A percentile compares a stretch with the other conserved stretches of the same genome.
Conservation (phyloP, 306 rosid species). For the Pyrus communis region DNA sequence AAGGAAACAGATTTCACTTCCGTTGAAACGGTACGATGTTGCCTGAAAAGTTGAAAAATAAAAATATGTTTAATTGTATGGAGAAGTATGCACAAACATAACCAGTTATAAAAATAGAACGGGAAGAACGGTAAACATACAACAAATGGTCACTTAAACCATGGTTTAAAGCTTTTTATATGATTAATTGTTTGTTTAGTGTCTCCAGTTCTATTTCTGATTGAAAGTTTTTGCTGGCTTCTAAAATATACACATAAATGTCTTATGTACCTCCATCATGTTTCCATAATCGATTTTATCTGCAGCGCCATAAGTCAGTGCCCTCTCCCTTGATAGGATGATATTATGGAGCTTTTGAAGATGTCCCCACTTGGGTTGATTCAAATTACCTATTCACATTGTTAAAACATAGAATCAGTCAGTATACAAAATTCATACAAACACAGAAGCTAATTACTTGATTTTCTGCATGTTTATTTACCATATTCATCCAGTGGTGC, state of each 20-base stretch:
- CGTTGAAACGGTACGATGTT: neutral
- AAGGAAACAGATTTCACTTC: slow-evolving; percentile 24
- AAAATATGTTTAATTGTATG: neutral
- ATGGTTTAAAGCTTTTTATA: too few species aligned
- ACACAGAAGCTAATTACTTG: neutral
- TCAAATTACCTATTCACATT: slow-evolving; percentile 13
- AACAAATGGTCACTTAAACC: too few species aligned
- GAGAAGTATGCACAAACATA: neutral
- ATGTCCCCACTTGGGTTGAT: slow-evolving; percentile 43
- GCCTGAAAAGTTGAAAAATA: neutral
- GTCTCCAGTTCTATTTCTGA: too few species aligned
- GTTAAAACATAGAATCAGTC: neutral
- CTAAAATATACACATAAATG: neutral
- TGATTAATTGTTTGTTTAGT: too few species aligned
- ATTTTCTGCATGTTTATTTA: neutral
- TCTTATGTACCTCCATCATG: neutral
- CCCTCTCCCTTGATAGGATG: slow-evolving; percentile 12
- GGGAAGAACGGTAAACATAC: too few species aligned
- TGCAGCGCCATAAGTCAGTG: slow-evolving; percentile 2
- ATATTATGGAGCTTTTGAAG: slow-evolving; percentile 19
- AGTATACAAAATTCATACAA: neutral
- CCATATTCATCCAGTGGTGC: slow-evolving; percentile 36
- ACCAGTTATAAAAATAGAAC: too few species aligned
- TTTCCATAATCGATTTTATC: neutral
- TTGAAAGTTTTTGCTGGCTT: neutral